Evolutionary conservation across 345 rosid genomes (phyloP).

Genomic region (Euphorbia tirucalli): DNA sequence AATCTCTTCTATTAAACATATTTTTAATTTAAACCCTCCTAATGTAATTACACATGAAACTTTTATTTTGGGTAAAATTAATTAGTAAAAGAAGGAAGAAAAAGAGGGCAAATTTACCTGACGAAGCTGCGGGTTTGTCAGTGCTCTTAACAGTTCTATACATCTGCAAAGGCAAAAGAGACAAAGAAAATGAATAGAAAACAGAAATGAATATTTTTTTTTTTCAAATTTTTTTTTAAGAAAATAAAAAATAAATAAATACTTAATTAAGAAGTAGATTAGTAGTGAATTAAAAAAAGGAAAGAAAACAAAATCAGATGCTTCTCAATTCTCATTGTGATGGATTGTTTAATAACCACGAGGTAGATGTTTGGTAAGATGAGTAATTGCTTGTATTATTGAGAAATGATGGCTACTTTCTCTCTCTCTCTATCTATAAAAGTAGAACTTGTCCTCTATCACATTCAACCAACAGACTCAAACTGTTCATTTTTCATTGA

Average conservation of each 20-base stretch:
- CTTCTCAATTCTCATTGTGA: slow-evolving; percentile 25
- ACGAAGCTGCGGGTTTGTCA: slow-evolving; percentile 47
- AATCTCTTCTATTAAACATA: too few relatives aligned
- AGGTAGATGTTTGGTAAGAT: slow-evolving; percentile 54
- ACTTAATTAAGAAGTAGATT: too few relatives aligned
- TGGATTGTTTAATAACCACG: slow-evolving; percentile 41
- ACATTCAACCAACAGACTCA: slow-evolving; percentile 11
- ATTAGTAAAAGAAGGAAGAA: not conserved
- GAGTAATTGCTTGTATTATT: slow-evolving; percentile 58
- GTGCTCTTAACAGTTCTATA: slow-evolving; percentile 60
- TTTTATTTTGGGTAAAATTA: too few relatives aligned
- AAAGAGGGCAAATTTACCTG: slow-evolving; percentile 32
- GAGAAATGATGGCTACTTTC: slow-evolving; percentile 61
- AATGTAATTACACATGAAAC: too few relatives aligned
- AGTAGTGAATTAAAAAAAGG: slow-evolving; percentile 4
- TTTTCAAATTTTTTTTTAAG: too few relatives aligned
- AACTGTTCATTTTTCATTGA: slow-evolving; percentile 43
- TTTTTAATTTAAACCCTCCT: too few relatives aligned
- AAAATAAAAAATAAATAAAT: too few relatives aligned
- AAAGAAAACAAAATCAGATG: slow-evolving; percentile 29
- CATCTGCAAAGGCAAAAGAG: slow-evolving; percentile 41
- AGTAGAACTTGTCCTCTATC: slow-evolving; percentile 37
- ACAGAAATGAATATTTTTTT: not conserved
- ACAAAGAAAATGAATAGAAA: slow-evolving; percentile 24
- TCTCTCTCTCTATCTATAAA: slow-evolving; percentile 19